Conservation (phyloP, 148 eudicot genomes). For the Heliosperma pusillum region DNA sequence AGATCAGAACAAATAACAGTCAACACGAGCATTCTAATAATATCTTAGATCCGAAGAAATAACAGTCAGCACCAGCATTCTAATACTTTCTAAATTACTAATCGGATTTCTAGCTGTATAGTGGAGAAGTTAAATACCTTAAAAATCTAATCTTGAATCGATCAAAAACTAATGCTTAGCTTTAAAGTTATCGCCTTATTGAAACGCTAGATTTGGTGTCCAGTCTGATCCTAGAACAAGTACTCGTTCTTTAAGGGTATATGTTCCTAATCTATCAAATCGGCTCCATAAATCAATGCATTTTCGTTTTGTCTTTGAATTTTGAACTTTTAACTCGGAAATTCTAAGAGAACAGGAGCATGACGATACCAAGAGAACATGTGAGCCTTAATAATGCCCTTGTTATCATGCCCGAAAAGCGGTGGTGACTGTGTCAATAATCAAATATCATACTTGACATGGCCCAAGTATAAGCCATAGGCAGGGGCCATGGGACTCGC, state of each 20-base stretch:
- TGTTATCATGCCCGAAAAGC: background rate
- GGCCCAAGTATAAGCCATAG: conserved; percentile 82
- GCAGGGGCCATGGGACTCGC: conserved; percentile 97
- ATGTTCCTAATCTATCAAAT: background rate
- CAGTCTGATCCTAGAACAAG: too few species aligned
- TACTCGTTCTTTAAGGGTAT: too few species aligned
- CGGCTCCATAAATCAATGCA: background rate
- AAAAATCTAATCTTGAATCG: background rate
- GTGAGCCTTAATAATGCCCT: background rate
- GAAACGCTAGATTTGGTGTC: too few species aligned
- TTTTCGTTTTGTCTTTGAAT: background rate
- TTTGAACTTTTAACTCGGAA: too few species aligned
- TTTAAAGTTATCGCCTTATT: background rate
- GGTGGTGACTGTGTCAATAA: conserved; percentile 15
- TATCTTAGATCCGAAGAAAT: background rate
- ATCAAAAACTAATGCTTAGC: background rate
- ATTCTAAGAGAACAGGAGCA: background rate
- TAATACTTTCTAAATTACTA: background rate
- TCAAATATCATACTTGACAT: conserved; percentile 69
- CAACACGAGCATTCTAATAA: background rate
- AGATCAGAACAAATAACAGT: background rate
- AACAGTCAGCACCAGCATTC: background rate
- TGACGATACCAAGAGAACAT: background rate
- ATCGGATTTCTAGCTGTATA: background rate
- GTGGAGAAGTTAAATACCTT: background rate